Base-by-base conservation (phyloP, 108 stramenopile genomes). In the Fistulifera solaris region DNA sequence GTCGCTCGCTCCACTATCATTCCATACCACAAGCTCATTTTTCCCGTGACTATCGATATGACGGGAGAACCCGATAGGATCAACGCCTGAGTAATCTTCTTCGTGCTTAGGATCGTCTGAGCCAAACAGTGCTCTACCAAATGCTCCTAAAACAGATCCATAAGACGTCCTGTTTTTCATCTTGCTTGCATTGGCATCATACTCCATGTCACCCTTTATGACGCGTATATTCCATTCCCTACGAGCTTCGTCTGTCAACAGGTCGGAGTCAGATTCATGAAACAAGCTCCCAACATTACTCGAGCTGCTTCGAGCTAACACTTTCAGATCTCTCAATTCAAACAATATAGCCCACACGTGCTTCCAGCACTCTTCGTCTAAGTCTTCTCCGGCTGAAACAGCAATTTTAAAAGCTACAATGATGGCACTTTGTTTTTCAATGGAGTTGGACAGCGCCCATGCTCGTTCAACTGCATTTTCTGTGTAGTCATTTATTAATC, bases 281-380 rank as follows among this genome's bases (percentile, higher is more conserved):
- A 42, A 66, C 24, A 48, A 41, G 1, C 18, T 46, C n/a, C 72
- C 55, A 13, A 66, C 63, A 14, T 60, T 59, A 23, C 45, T 40
- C 19, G 47, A 27, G 28, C 43, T 14, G 27, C 58, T 11, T 7
- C 23, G 27, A 49, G 63, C 59, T 15, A 89, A 52, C 57, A 89
- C 46, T 58, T 86, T 76, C n/a, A 86, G 54, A 56, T 91, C 89
- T 39, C 89, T 55, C 3, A 91, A 61, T 62, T 91, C 89, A 42
- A 91, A 85, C 1, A 91, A 42, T 63, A 91, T 87, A 23, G 59
- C 47, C 81, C 80, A 91, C 14, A 91, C 60, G 38, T 54, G 53
- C 52, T 77, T 91, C 85, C 85, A 91, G 0, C 85, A 78, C 44
- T 91, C 83, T n/a, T 67, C 56, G 19, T 81, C 83, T 28, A 91